A percentile compares a stretch with the other conserved stretches of the same genome.
These are phyloP conservation scores for Setaria italica DNA, from an alignment of 202 grass and related monocot species.

Conservation along the genomic window DNA sequence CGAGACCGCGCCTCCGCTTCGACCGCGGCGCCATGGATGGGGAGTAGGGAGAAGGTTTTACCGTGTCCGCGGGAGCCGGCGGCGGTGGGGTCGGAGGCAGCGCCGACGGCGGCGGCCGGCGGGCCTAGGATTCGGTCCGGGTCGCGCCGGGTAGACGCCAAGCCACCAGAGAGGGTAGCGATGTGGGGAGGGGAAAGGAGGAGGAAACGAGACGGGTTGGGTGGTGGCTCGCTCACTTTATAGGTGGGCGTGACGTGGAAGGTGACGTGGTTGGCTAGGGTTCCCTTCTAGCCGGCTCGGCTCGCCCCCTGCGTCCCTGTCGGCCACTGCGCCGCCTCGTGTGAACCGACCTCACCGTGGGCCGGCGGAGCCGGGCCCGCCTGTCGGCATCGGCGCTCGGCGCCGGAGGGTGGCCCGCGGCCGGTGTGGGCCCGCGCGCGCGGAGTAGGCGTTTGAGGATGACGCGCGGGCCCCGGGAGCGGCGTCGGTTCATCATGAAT, in stretches of 20 bases:
- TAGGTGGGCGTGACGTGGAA: constrained; percentile 55
- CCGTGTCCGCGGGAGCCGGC: constrained; percentile 20
- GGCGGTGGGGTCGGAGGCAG: background rate
- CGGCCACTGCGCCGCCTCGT: background rate
- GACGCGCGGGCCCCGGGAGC: background rate
- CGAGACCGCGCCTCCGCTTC: background rate
- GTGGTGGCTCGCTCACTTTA: constrained; percentile 29
- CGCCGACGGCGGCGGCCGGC: constrained; percentile 3
- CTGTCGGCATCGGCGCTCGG: background rate
- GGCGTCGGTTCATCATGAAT: too few relatives aligned
- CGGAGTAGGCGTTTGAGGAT: background rate
- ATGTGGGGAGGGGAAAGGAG: background rate
- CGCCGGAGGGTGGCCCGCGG: background rate
- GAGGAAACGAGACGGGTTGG: constrained; percentile 31
- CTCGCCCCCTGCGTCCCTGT: background rate
- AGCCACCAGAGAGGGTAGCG: background rate
- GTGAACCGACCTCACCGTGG: constrained; percentile 40
- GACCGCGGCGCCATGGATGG: background rate
- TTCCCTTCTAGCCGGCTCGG: background rate
- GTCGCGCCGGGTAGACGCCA: constrained; percentile 51
- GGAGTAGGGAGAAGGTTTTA: constrained; percentile 23
- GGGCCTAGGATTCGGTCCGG: constrained; percentile 24
- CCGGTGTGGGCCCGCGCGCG: background rate
- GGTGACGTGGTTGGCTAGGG: constrained; percentile 59
- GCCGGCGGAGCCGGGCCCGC: background rate